phyloP scores from a whole-genome alignment of 108 stramenopile species.

The Nitzschia palea region DNA sequence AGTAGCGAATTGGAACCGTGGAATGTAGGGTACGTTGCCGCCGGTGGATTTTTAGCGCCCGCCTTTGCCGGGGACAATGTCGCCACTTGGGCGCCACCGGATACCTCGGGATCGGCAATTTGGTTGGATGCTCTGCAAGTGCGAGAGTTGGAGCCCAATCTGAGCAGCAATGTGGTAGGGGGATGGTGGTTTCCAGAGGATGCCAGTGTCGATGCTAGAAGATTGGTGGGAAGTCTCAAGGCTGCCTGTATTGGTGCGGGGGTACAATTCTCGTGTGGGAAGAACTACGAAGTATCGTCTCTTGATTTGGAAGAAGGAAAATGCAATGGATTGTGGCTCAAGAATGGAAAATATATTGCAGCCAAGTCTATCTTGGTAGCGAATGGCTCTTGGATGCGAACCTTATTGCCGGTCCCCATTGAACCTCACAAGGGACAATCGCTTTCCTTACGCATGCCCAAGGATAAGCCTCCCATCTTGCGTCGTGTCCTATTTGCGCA shows the following conservation, averaged over 20 bases:
- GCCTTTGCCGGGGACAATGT: slow-evolving; percentile 91
- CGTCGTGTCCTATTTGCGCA: slow-evolving; percentile 86
- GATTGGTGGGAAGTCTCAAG: slow-evolving; percentile 65
- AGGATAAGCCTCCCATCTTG: slow-evolving; percentile 54
- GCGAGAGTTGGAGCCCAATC: slow-evolving; percentile 79
- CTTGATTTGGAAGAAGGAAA: slow-evolving; percentile 53
- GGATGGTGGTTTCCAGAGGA: slow-evolving; percentile 97
- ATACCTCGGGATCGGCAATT: slow-evolving; percentile 50
- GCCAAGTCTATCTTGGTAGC: slow-evolving; percentile 72
- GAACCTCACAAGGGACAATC: slow-evolving; percentile 93
- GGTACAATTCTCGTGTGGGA: slow-evolving; percentile 79
- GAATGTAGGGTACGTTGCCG: slow-evolving; percentile 74
- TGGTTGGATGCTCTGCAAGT: slow-evolving; percentile 88
- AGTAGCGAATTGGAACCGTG: slow-evolving; percentile 45
- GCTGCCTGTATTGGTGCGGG: slow-evolving; percentile 78
- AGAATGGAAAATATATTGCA: slow-evolving; percentile 54
- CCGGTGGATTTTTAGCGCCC: slow-evolving; percentile 92
- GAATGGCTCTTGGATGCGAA: slow-evolving; percentile 93
- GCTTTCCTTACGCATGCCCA: slow-evolving; percentile 77
- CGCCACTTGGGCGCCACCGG: slow-evolving; percentile 83
- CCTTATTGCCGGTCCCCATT: slow-evolving; percentile 89
- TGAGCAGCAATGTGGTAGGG: slow-evolving; percentile 78
- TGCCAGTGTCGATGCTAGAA: slow-evolving; percentile 89
- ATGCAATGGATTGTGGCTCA: slow-evolving; percentile 58
- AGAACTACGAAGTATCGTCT: slow-evolving; percentile 58